Base-by-base conservation (phyloP, 2,329 filamentous ascomycete species). In the Raffaelea albimanens region DNA sequence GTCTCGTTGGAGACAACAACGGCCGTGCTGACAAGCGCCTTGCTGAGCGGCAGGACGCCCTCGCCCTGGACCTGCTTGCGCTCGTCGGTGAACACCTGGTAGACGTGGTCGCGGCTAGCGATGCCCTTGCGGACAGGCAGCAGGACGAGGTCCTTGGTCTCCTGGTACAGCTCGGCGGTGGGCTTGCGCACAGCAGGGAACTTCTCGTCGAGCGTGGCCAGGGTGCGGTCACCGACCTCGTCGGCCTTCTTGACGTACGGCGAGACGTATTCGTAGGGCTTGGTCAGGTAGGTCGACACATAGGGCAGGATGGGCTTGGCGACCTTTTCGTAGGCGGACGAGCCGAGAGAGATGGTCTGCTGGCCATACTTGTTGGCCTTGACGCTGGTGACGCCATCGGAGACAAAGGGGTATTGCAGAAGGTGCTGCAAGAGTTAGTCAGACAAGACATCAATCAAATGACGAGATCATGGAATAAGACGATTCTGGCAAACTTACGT, bases 191-290 rank as follows among this genome's bases (percentile, higher is more conserved):
- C 74, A 51, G 77, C 72, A 45, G 86, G 86, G 63, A 89, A 83
- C 53, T 71, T 76, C 63, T 78, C 68, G 56, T 91, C 86, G 57
- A 91, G 70, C 59, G 75, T 79, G 58, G 66, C 70, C 54, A 91
- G 73, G n/a, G 83, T 78, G 62, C 78, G 73, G 65, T 88, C 82
- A 55, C 83, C 85, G 45, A 95, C 68, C 50, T 78, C 68, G 63
- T 97, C 93, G 60, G 82, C 90, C 65, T 83, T 87, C 63, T 80
- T 73, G 55, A 95, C 77, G 67, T 96, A 96, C 1, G 91, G 90
- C 45, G 82, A 82, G 53, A 95, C 77, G 63, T 87, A 93, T 61
- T 78, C 75, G 70, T 88, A 91, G 33, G 90, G 89, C 57, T 78
- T 85, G 58, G 80, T 67, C 58, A 96, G 71, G 67, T 87, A 88